Percentiles rank a stretch among this genome's conserved stretches.
These are phyloP conservation scores for Neurospora africana DNA, from an alignment of 495 filamentous ascomycete species.

Conservation along the genomic window DNA sequence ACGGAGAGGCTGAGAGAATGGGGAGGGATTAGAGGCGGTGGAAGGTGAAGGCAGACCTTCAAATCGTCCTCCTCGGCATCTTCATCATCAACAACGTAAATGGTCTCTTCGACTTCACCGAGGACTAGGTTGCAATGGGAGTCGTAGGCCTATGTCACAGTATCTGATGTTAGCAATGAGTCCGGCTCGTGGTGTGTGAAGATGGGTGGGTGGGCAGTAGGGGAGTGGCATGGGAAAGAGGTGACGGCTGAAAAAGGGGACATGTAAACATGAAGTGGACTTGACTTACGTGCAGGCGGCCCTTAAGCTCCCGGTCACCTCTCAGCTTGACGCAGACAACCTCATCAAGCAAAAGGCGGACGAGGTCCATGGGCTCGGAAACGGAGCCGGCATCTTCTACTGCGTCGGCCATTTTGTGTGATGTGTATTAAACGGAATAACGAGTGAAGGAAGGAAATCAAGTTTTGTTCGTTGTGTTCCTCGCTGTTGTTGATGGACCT, in stretches of 20 bases:
- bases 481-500: background rate
- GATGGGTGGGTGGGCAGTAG: background rate
- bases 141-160: conserved; percentile 72
- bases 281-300: conserved; percentile 72
- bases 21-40: background rate
- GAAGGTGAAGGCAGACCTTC: conserved; percentile 15
- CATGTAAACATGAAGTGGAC: background rate
- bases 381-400: conserved; percentile 57
- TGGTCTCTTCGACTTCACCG: conserved; percentile 93
- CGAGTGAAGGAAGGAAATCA: background rate
- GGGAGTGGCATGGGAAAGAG: background rate
- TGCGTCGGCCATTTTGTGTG: conserved; percentile 53
- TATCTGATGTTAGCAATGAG: background rate
- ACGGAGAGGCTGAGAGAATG: no score
- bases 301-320: conserved; percentile 91
- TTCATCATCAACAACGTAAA: conserved; percentile 86
- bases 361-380: conserved; percentile 86
- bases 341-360: conserved; percentile 87
- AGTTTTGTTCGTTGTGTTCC: background rate
- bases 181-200: background rate
- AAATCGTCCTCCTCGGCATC: conserved; percentile 54
- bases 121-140: conserved; percentile 98
- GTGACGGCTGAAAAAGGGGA: background rate
- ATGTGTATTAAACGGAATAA: background rate
- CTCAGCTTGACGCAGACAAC: conserved; percentile 94